Percentiles rank a stretch among this genome's conserved stretches.
Evolutionary conservation across 2,329 filamentous ascomycete species (phyloP).

Genomic region (Sporothrix globosa): DNA sequence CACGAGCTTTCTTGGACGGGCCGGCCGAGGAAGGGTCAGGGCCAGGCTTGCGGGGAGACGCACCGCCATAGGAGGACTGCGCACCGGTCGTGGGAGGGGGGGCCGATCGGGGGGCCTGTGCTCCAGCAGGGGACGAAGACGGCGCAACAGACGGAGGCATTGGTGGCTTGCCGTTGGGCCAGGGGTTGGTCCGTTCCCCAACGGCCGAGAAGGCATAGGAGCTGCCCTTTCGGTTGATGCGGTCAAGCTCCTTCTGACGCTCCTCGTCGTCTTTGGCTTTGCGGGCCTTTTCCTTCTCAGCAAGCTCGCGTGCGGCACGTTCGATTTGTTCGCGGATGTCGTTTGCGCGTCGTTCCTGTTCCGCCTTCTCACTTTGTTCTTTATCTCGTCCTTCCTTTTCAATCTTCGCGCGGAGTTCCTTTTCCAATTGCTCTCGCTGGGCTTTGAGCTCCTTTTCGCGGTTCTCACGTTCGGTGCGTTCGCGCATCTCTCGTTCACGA

Average conservation of each 20-base stretch:
- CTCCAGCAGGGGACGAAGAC: slow-evolving; percentile 37
- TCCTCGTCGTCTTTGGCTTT: slow-evolving; percentile 42
- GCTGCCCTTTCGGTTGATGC: slow-evolving; percentile 47
- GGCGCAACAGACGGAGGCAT: slow-evolving; percentile 38
- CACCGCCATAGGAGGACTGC: slow-evolving; percentile 19
- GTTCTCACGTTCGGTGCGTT: slow-evolving; percentile 48
- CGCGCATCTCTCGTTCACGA: slow-evolving; percentile 40
- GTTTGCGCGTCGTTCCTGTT: slow-evolving; percentile 37
- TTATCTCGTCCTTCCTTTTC: slow-evolving; percentile 38
- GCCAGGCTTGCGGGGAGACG: slow-evolving; percentile 44
- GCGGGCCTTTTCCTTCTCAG: slow-evolving; percentile 42
- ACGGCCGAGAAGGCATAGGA: slow-evolving; percentile 67
- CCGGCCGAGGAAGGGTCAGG: slow-evolving; percentile 62
- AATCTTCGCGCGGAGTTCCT: slow-evolving; percentile 41
- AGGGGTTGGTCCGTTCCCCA: slow-evolving; percentile 71
- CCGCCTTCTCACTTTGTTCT: slow-evolving; percentile 36
- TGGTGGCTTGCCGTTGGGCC: slow-evolving; percentile 64
- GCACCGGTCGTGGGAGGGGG: slow-evolving; percentile 26
- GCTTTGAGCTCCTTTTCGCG: slow-evolving; percentile 42
- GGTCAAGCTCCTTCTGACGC: slow-evolving; percentile 28
- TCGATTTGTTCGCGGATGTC: slow-evolving; percentile 46
- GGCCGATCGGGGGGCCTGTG: slow-evolving; percentile 40
- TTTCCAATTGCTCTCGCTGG: slow-evolving; percentile 43
- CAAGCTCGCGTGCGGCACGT: slow-evolving; percentile 45
- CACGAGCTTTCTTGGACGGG: slow-evolving; percentile 42